Base-by-base conservation (phyloP, 768 basidiomycete species). In the Suillus weaverae region DNA sequence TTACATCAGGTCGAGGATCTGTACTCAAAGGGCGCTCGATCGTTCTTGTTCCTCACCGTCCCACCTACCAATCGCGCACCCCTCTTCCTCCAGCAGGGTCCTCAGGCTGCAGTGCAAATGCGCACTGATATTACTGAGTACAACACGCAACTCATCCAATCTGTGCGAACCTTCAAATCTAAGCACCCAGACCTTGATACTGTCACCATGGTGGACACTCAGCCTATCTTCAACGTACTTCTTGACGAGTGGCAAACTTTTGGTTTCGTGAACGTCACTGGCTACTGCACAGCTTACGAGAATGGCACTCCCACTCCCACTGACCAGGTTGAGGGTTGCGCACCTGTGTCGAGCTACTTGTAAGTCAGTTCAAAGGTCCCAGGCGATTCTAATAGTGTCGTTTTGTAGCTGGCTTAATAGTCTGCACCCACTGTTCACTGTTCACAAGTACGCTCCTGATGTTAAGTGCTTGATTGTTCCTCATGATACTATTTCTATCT, bases 281-380 rank as follows among this genome's bases (percentile, higher is more conserved):
- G 87, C 4, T 89, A 76, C 64, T 87, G 86, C 69, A 78, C 79
- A 33, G 84, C 82, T 3, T 89, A 89, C 71, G 74, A 84, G 71
- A 85, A 84, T 67, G 87, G 87, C 11, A 86, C 85, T 0, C 80
- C 84, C 6, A 73, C 79, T 10, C 66, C 61, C 51, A 84, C 82
- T n/a, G 86, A 86, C 44, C 85, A 88, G 73, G 79, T 82, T 14
- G 72, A 79, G 8, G 83, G 83, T 3, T 89, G 85, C 71, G 86
- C 85, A 16, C 88, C 87, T 3, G 87, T 85, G 35, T 86, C 84
- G 22, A 87, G 79, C 55, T 89, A 88, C 71, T 89, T 89, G 87
- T 87, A 70, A 78, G 85, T 79, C 16, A 6, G 20, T 62, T 18
- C 14, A 0, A n/a, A 38, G 36, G 7, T 56, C 32, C 22, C 16